Evolutionary conservation across 2,329 filamentous ascomycete species (phyloP).

Genomic region (Colletotrichum cereale): DNA sequence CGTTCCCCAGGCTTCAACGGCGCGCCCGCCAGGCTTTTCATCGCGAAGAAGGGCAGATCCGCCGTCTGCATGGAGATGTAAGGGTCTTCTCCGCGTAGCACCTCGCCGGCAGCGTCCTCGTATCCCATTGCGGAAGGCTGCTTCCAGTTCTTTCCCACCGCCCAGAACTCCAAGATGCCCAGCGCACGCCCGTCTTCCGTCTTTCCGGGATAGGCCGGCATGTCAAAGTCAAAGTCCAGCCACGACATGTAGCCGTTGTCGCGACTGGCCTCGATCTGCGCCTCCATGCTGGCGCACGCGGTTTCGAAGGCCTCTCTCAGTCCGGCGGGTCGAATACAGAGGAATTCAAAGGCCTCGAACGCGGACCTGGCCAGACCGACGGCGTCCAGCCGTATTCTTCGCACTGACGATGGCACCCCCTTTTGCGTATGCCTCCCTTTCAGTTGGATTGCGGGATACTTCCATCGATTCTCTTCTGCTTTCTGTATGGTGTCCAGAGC

Average conservation of each 20-base stretch:
- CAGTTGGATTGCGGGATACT: not conserved
- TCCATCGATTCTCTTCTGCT: not conserved
- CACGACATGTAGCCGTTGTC: not conserved
- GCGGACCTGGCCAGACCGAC: not conserved
- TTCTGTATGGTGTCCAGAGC: not conserved
- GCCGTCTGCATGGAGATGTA: not conserved
- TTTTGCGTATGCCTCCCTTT: not conserved
- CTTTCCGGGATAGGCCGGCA: slow-evolving; percentile 20
- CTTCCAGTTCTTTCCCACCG: not conserved
- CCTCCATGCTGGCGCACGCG: not conserved
- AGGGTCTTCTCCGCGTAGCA: not conserved
- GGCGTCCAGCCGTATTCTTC: not conserved
- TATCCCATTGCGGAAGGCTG: not conserved
- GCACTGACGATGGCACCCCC: not conserved
- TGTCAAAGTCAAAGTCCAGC: slow-evolving; percentile 23
- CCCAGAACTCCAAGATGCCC: not conserved
- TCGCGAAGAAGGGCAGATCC: not conserved
- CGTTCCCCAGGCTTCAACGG: not conserved
- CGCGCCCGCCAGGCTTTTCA: not conserved
- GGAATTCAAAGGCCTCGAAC: not conserved
- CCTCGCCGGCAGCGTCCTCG: not conserved
- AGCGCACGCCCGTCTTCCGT: not conserved
- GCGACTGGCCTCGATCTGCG: not conserved
- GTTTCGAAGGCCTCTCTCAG: not conserved
- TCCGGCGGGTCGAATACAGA: not conserved